Conservation (phyloP, 2,329 filamentous ascomycete genomes). For the Venturiaceae sp. region DNA sequence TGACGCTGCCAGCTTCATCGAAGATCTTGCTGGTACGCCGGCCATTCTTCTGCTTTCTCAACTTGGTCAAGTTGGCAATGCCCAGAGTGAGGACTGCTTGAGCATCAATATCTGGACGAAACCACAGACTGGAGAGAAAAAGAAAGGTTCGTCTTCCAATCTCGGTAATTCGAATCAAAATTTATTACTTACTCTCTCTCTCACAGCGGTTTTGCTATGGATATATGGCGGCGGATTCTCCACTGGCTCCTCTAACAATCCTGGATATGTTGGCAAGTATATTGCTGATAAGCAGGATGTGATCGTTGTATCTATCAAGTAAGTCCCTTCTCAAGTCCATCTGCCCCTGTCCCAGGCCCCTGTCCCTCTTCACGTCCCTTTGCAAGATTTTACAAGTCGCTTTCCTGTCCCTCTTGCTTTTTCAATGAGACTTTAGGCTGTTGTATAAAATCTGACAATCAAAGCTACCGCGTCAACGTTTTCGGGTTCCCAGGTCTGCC, state of each 20-base stretch:
- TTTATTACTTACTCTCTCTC: not conserved
- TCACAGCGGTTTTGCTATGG: not conserved
- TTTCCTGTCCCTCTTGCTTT: too few relatives aligned
- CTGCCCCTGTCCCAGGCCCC: not conserved
- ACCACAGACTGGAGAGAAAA: conserved; percentile 5
- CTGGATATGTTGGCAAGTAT: conserved; percentile 18
- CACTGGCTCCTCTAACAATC: not conserved
- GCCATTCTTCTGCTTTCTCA: not conserved
- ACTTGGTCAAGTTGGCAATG: not conserved
- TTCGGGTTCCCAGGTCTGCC: conserved; percentile 11
- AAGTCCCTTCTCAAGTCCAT: too few relatives aligned
- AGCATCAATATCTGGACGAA: conserved; percentile 7
- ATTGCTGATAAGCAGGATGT: conserved; percentile 19
- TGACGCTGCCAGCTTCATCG: too few relatives aligned
- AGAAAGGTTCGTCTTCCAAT: not conserved
- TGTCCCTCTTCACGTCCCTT: not conserved
- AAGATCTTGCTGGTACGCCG: too few relatives aligned
- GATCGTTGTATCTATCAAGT: conserved; percentile 19
- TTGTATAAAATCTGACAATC: too few relatives aligned
- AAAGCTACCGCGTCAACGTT: conserved; percentile 11
- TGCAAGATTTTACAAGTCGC: too few relatives aligned
- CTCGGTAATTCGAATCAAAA: not conserved
- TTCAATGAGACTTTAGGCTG: too few relatives aligned
- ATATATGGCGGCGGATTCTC: not conserved
- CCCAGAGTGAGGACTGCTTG: conserved; percentile 4